Percentiles rank a stretch among this genome's conserved stretches.
These are phyloP conservation scores for Nakazawaea peltata DNA, from an alignment of 805 yeast species.

Conservation along the genomic window DNA sequence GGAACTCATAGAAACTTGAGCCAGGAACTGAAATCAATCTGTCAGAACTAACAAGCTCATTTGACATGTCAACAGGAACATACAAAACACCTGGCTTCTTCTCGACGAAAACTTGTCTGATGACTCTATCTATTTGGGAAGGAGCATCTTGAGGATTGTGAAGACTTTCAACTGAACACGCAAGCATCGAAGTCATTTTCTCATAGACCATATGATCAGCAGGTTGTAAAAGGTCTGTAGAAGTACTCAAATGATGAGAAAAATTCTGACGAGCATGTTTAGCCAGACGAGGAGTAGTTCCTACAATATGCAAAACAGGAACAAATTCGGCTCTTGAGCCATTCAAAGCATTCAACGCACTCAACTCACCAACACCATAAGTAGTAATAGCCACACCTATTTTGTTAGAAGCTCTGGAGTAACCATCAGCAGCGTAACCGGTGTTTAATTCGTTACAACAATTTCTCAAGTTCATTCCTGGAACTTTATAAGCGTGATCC, in stretches of 20 bases:
- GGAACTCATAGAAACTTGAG: slow-evolving; percentile 13
- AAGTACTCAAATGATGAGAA: slow-evolving; percentile 57
- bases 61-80: slow-evolving; percentile 65
- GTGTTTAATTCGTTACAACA: slow-evolving; percentile 85
- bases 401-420: slow-evolving; percentile 55
- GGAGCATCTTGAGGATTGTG: slow-evolving; percentile 38
- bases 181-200: slow-evolving; percentile 46
- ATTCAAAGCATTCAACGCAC: slow-evolving; percentile 75
- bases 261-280: slow-evolving; percentile 19
- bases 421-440: slow-evolving; percentile 89
- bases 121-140: slow-evolving; percentile 59
- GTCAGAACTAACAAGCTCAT: slow-evolving; percentile 28
- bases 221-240: slow-evolving; percentile 32
- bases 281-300: slow-evolving; percentile 46
- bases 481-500: slow-evolving; percentile 54
- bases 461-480: slow-evolving; percentile 63
- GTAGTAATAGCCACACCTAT: slow-evolving; percentile 67
- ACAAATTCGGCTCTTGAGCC: slow-evolving; percentile 80
- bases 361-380: slow-evolving; percentile 84
- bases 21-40: slow-evolving; percentile 16
- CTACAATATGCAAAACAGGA: slow-evolving; percentile 79
- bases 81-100: slow-evolving; percentile 80
- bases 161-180: slow-evolving; percentile 49
- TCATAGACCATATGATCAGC: slow-evolving; percentile 67
- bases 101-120: slow-evolving; percentile 41